Evolutionary conservation across 2,329 filamentous ascomycete species (phyloP), one percentile per base, ranked within the genome.

Genomic region (Pseudogymnoascus sp.): DNA sequence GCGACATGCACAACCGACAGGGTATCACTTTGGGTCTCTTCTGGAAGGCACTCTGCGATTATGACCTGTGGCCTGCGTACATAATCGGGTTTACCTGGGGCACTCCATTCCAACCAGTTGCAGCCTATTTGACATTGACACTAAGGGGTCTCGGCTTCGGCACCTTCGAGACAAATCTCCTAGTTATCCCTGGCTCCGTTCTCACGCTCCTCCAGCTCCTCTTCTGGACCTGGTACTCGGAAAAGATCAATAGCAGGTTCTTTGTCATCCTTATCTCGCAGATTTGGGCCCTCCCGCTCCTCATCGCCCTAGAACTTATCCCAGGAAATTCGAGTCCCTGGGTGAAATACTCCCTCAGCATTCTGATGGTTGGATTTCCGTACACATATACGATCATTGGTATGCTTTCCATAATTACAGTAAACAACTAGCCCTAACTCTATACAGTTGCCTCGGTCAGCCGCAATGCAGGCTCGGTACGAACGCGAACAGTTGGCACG

Each of bases 401-500:
- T 14, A 75, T 73, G 3, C 59, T 79, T 2, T 79, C 80, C 60
- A 65, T 78, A 8, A 72, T 70, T 0, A 72, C 76, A 1, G 79
- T 80, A 65, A 16, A 75, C 2, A 81, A 77, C 64, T 81, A 81
- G 66, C 70, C 77, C 2, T 63, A 60, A 16, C 70, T 76, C 5
- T 81, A 81, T 53, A 77, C 79, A 66, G 79, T 80, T 4, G 77
- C 70, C 25, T 81, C 78, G 77, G 77, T 77, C 66, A 78, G 76
- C 2, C 76, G 82, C 60, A 89, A 88, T 68, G 81, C 84, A 2
- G 84, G 85, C 65, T 78, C 80, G 0, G 84, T 89, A 7, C 78
- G 85, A 8, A 84, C 82, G 4, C 76, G 85, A 5, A 83, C 85
- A 1, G 83, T 89, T 1, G 83, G 83, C 0, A 81, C 84, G 0